A percentile compares a stretch with the other conserved stretches of the same genome.
phyloP scores from a whole-genome alignment of 495 filamentous ascomycete species.

The Lindgomyces ingoldianus region DNA sequence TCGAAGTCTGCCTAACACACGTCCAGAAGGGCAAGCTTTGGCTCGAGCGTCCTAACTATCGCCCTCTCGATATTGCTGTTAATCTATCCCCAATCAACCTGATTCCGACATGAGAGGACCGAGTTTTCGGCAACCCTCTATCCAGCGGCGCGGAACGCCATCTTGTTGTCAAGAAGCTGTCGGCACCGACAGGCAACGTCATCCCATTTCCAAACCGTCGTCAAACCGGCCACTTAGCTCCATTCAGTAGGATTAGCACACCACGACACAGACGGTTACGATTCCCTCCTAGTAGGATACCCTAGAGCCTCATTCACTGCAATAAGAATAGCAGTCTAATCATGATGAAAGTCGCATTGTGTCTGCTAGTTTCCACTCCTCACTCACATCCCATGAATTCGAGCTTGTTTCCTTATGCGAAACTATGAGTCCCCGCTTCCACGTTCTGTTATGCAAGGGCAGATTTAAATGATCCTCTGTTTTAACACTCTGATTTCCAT shows the following conservation, averaged over 20 bases:
- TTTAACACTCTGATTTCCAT: background rate
- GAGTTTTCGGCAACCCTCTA: background rate
- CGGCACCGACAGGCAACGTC: slow-evolving; percentile 1
- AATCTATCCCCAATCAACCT: slow-evolving; percentile 11
- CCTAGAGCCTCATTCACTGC: background rate
- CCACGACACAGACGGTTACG: too few species aligned
- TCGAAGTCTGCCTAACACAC: slow-evolving; percentile 7
- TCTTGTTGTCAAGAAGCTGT: background rate
- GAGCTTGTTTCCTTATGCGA: background rate
- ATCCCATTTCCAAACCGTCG: background rate
- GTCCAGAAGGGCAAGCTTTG: slow-evolving; percentile 4
- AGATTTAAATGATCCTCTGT: background rate
- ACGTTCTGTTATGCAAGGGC: background rate
- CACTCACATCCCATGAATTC: background rate
- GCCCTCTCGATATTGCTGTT: slow-evolving; percentile 6
- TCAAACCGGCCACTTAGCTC: slow-evolving; percentile 5
- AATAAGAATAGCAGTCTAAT: background rate
- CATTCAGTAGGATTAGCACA: background rate
- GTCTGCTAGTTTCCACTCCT: background rate
- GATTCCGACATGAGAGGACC: slow-evolving; percentile 13
- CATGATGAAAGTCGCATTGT: too few species aligned
- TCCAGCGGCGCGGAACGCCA: slow-evolving; percentile 7
- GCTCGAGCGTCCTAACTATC: background rate
- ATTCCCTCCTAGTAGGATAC: background rate
- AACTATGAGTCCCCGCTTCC: background rate